Evolutionary conservation across 768 basidiomycete species (phyloP), one percentile per base, ranked within the genome.

Genomic region (Tephrocybe sp.): DNA sequence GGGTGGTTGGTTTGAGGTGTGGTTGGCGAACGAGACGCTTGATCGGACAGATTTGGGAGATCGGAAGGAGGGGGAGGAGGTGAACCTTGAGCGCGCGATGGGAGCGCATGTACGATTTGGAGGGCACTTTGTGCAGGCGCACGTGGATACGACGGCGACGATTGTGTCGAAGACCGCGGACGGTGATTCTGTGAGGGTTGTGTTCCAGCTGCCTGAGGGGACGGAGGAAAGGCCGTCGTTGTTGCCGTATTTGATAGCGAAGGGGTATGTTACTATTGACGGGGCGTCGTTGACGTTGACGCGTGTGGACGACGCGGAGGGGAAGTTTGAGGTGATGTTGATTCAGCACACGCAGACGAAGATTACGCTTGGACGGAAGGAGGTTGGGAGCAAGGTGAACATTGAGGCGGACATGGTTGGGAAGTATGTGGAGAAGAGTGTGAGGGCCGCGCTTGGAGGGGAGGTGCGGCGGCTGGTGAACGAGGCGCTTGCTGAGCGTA

Each of bases 81-180:
- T 97, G 39, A 97, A 98, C 65, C 75, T 94, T 31, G 97, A 99
- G 72, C 81, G 97, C 42, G 97, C 97, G 2, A 93, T 98, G 91
- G 85, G 83, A 18, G 85, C 87, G 4, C 89, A 94, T 70, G 84
- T 81, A 15, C 76, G 95, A 48, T 97, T 98, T 60, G 97, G 97
- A 22, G 97, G 97, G 10, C 97, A 99, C 64, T 94, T 94, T 63
- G 97, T 99, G 18, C 95, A 98, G 93, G 97, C 89, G 15, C 97
- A 99, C 68, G 88, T 98, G 53, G 97, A 99, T 63, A 79, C 79
- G 4, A 95, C 91, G 0, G 94, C 91, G 9, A 87, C 73, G 0
- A 76, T 99, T 49, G 64, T 86, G 37, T 75, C 79, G 21, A 78
- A 77, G 42, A 68, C 64, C 11, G 69, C 75, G 2, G 95, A 98